These are phyloP conservation scores for Cymodocea nodosa DNA, from an alignment of 116 monocot species.

Conservation along the genomic window DNA sequence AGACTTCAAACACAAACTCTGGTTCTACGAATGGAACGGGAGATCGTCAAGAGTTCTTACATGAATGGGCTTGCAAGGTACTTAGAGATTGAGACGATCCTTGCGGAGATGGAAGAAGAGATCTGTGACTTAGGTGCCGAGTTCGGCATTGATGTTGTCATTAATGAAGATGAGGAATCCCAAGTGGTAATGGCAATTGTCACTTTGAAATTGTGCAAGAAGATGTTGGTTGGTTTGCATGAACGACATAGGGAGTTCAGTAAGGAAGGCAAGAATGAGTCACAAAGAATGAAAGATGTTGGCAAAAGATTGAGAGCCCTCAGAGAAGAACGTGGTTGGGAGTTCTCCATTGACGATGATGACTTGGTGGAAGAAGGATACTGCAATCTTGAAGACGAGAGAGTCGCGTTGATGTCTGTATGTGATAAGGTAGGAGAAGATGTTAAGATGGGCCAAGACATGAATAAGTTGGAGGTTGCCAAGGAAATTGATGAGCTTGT, in stretches of 20 bases:
- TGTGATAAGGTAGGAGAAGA: slow-evolving; percentile 32
- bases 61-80: slow-evolving; percentile 41
- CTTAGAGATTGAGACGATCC: slow-evolving; percentile 42
- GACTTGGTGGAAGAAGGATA: slow-evolving; percentile 7
- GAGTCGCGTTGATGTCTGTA: slow-evolving; percentile 21
- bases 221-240: slow-evolving; percentile 37
- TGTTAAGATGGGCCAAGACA: slow-evolving; percentile 28
- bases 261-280: slow-evolving; percentile 35
- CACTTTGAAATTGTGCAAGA: slow-evolving; percentile 57
- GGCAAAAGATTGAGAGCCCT: slow-evolving; percentile 30
- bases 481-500: slow-evolving; percentile 69
- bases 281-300: slow-evolving; percentile 30
- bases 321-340: not conserved
- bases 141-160: slow-evolving; percentile 21
- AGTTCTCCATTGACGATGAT: not conserved
- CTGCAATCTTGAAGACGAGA: slow-evolving; percentile 7
- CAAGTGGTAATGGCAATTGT: slow-evolving; percentile 53
- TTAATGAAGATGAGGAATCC: slow-evolving; percentile 69
- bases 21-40: slow-evolving; percentile 62
- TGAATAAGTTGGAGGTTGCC: slow-evolving; percentile 43
- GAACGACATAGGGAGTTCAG: slow-evolving; percentile 21
- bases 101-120: slow-evolving; percentile 48
- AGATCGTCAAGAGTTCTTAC: slow-evolving; percentile 60
- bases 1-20: slow-evolving; percentile 57
- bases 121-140: slow-evolving; percentile 39